These are phyloP conservation scores for Wakefieldia striispora DNA, from an alignment of 768 basidiomycete genomes.

Conservation along the genomic window DNA sequence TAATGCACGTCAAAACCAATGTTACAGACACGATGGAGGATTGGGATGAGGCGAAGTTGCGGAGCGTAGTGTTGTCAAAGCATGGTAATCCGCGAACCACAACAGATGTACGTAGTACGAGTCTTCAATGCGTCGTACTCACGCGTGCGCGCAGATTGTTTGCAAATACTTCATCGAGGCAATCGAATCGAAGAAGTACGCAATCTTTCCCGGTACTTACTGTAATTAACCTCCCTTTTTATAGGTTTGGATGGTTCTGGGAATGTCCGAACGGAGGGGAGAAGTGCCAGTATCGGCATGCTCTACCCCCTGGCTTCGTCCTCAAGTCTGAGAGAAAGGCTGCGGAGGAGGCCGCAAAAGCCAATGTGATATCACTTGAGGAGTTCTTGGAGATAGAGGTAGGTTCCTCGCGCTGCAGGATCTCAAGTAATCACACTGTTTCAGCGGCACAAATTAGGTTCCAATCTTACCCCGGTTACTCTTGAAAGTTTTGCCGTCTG, in stretches of 20 bases:
- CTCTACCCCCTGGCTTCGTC: constrained; percentile 93
- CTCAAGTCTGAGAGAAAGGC: constrained; percentile 94
- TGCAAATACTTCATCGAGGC: constrained; percentile 98
- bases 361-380: constrained; percentile 85
- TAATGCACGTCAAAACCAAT: not conserved
- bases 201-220: not conserved
- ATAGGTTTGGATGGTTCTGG: constrained; percentile 93
- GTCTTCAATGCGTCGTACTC: constrained; percentile 4
- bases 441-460: constrained; percentile 91
- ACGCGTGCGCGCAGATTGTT: constrained; percentile 64
- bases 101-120: constrained; percentile 66
- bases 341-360: constrained; percentile 85
- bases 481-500: constrained; percentile 87
- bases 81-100: constrained; percentile 88
- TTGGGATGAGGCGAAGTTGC: constrained; percentile 95
- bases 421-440: constrained; percentile 1
- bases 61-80: constrained; percentile 83
- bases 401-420: constrained; percentile 15
- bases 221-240: not conserved
- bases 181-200: constrained; percentile 83
- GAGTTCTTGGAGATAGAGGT: constrained; percentile 99
- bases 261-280: constrained; percentile 83
- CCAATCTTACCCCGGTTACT: constrained; percentile 91
- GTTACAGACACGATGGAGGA: constrained; percentile 89
- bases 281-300: constrained; percentile 90